Conservation (phyloP, 768 basidiomycete species). For the Saitozyma sp. region DNA sequence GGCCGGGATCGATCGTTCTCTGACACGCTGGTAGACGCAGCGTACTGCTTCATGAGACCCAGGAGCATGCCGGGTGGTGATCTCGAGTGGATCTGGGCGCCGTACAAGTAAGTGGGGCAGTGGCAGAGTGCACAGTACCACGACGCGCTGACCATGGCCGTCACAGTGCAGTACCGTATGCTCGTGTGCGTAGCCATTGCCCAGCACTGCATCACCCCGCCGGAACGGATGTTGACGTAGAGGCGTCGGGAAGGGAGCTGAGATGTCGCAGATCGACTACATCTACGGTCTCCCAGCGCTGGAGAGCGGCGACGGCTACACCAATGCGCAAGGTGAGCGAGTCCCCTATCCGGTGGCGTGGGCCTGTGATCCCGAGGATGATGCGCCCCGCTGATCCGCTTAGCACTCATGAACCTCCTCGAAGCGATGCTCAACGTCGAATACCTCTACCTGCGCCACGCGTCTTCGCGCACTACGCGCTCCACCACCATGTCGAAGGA, state of each 20-base stretch:
- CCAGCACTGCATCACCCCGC: background rate
- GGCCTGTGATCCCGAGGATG: background rate
- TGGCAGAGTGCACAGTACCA: background rate
- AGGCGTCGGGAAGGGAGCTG: too few species aligned
- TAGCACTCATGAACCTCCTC: conserved; percentile 75
- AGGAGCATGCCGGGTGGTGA: conserved; percentile 85
- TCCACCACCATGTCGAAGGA: conserved; percentile 4
- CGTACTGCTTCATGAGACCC: conserved; percentile 58
- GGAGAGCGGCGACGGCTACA: conserved; percentile 71
- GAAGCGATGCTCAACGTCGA: conserved; percentile 72
- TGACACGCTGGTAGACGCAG: conserved; percentile 27
- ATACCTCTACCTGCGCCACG: conserved; percentile 75
- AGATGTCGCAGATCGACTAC: conserved; percentile 52
- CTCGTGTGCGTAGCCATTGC: conserved; percentile 5
- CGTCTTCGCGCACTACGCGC: conserved; percentile 46
- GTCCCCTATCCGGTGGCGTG: background rate
- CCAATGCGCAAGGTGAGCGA: conserved; percentile 76
- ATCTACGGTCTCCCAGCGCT: conserved; percentile 72
- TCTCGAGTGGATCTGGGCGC: conserved; percentile 87
- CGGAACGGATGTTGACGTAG: background rate
- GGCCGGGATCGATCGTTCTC: too few species aligned
- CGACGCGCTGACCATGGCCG: background rate
- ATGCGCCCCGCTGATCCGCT: background rate
- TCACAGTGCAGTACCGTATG: conserved; percentile 25
- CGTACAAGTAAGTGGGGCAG: conserved; percentile 59